These are phyloP conservation scores for Penicillium sp. DNA, from an alignment of 2,329 filamentous ascomycete species.

Conservation along the genomic window DNA sequence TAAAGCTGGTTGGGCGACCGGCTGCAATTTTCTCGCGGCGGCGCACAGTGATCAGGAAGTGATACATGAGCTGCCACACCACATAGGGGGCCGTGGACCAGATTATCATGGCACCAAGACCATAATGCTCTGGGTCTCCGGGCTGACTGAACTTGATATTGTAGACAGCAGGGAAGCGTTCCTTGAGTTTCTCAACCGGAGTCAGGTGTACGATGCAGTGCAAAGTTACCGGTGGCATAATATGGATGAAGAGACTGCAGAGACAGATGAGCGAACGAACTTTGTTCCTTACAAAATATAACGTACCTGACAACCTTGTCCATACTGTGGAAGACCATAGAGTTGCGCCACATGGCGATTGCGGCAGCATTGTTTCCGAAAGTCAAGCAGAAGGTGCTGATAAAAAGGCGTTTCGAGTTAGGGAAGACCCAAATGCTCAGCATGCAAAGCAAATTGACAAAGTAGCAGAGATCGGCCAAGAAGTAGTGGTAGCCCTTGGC, in stretches of 20 bases:
- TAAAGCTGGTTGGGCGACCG: conserved; percentile 92
- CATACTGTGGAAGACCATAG: conserved; percentile 94
- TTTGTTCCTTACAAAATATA: background rate
- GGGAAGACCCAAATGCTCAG: conserved; percentile 89
- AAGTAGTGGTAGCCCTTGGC: conserved; percentile 95
- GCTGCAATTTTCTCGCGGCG: conserved; percentile 95
- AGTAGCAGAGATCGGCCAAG: conserved; percentile 94
- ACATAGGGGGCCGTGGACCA: conserved; percentile 94
- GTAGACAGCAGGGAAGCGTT: conserved; percentile 80
- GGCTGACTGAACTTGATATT: conserved; percentile 68
- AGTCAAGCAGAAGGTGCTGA: conserved; percentile 85
- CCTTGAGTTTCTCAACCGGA: conserved; percentile 60
- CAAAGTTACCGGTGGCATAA: conserved; percentile 93
- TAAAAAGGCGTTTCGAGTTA: conserved; percentile 83
- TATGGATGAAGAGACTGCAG: conserved; percentile 87
- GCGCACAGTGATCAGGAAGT: conserved; percentile 91
- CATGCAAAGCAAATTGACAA: conserved; percentile 83
- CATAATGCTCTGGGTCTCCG: conserved; percentile 76
- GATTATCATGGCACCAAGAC: conserved; percentile 77
- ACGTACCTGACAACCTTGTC: conserved; percentile 86
- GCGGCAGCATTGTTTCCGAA: conserved; percentile 97
- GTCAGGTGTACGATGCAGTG: conserved; percentile 89
- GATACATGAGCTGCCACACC: conserved; percentile 88
- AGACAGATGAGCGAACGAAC: conserved; percentile 1
- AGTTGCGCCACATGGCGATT: conserved; percentile 99